A percentile compares a stretch with the other conserved stretches of the same genome.
These are phyloP conservation scores for Postia placenta DNA, from an alignment of 768 basidiomycete species.

Conservation along the genomic window DNA sequence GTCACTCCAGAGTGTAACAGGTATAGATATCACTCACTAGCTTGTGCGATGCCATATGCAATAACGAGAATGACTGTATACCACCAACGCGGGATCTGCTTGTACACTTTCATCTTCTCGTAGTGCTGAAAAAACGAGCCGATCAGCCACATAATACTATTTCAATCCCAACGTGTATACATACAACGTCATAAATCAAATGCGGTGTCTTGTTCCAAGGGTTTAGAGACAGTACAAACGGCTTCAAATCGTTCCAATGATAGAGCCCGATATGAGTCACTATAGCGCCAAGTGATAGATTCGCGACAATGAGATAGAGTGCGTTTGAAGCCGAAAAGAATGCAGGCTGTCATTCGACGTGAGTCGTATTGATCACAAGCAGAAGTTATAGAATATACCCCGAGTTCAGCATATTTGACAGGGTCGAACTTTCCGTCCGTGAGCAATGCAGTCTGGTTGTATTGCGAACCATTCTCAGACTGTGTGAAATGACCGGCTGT, in stretches of 20 bases:
- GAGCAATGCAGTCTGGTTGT: constrained; percentile 44
- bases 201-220: constrained; percentile 25
- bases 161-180: no score
- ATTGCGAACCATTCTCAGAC: constrained; percentile 17
- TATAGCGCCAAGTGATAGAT: constrained; percentile 27
- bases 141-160: neutral
- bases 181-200: constrained; percentile 21
- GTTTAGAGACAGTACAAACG: constrained; percentile 27
- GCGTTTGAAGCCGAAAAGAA: constrained; percentile 31
- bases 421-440: constrained; percentile 28
- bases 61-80: constrained; percentile 36
- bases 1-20: neutral
- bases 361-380: constrained; percentile 3
- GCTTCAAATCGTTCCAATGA: constrained; percentile 30
- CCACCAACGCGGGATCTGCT: constrained; percentile 46
- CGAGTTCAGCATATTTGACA: constrained; percentile 20
- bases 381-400: neutral
- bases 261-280: constrained; percentile 30
- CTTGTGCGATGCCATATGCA: constrained; percentile 45
- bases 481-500: neutral
- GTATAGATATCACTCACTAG: neutral
- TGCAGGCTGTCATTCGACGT: constrained; percentile 19
- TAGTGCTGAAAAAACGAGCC: constrained; percentile 29
- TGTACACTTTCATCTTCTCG: constrained; percentile 44
- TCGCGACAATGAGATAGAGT: constrained; percentile 27